A percentile compares a stretch with the other conserved stretches of the same genome.
These are phyloP conservation scores for Prunella vulgaris DNA, from an alignment of 257 asterid species.

Conservation along the genomic window DNA sequence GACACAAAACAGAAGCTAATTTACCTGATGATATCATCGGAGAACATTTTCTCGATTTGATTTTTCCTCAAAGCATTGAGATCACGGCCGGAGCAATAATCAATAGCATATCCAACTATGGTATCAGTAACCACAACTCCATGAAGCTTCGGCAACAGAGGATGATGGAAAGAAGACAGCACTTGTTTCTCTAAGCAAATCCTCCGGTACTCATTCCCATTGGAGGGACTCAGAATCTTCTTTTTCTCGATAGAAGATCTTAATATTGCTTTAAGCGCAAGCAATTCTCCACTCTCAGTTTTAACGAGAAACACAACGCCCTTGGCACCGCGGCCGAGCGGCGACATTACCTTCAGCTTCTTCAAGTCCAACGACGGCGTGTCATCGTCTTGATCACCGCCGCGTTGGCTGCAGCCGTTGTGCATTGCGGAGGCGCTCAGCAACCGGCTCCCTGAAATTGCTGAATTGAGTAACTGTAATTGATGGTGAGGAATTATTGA, in stretches of 20 bases:
- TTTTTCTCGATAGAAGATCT: conserved; percentile 60
- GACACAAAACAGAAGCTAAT: neutral
- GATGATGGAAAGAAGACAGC: conserved; percentile 53
- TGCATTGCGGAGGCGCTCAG: conserved; percentile 37
- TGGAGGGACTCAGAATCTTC: neutral
- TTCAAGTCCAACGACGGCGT: conserved; percentile 34
- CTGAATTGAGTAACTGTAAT: neutral
- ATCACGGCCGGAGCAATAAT: conserved; percentile 92
- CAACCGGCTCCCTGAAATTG: neutral
- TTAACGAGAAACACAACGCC: conserved; percentile 81
- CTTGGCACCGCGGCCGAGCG: conserved; percentile 95
- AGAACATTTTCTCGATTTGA: conserved; percentile 88
- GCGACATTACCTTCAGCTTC: conserved; percentile 50
- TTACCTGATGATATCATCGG: conserved; percentile 89
- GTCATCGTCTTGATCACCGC: conserved; percentile 1
- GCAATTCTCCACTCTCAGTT: conserved; percentile 42
- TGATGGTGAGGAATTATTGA: neutral
- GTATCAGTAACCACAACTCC: conserved; percentile 68
- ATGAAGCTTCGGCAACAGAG: conserved; percentile 77
- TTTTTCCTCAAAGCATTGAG: conserved; percentile 62
- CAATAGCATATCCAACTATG: conserved; percentile 80
- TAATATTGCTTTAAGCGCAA: conserved; percentile 71
- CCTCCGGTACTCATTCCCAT: conserved; percentile 42
- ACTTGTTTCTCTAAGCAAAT: conserved; percentile 61
- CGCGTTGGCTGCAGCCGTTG: conserved; percentile 24